A percentile compares a stretch with the other conserved stretches of the same genome.
These are phyloP conservation scores for Candida railenensis DNA, from an alignment of 805 yeast species.

Conservation along the genomic window DNA sequence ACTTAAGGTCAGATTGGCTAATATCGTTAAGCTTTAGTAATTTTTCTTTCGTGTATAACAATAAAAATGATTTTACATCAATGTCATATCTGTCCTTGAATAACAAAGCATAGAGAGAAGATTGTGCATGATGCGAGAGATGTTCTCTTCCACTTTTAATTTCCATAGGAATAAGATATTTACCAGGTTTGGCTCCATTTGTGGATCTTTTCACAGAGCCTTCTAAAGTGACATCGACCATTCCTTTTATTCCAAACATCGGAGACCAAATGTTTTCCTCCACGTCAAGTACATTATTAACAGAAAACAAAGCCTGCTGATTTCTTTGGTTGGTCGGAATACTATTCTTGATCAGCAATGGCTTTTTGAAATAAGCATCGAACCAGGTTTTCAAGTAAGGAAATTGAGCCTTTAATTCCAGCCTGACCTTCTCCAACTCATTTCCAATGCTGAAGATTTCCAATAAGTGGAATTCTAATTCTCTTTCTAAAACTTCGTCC, in stretches of 20 bases:
- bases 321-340: slow-evolving; percentile 25
- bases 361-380: slow-evolving; percentile 36
- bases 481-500: slow-evolving; percentile 32
- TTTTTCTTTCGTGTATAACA: slow-evolving; percentile 70
- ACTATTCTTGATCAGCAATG: slow-evolving; percentile 11
- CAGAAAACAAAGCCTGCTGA: slow-evolving; percentile 45
- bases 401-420: slow-evolving; percentile 46
- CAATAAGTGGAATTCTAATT: slow-evolving; percentile 44
- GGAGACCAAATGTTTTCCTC: slow-evolving; percentile 96
- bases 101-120: slow-evolving; percentile 74
- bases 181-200: slow-evolving; percentile 28
- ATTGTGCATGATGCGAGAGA: slow-evolving; percentile 80
- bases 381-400: slow-evolving; percentile 56
- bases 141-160: slow-evolving; percentile 80
- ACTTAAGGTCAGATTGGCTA: slow-evolving; percentile 55
- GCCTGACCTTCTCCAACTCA: slow-evolving; percentile 41
- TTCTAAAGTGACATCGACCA: slow-evolving; percentile 83
- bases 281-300: slow-evolving; percentile 69
- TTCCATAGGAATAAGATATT: slow-evolving; percentile 74
- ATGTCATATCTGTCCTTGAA: slow-evolving; percentile 77
- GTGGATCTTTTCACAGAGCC: slow-evolving; percentile 42
- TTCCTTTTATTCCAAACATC: slow-evolving; percentile 82
- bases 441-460: slow-evolving; percentile 58
- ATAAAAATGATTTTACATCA: slow-evolving; percentile 59
- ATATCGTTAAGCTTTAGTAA: slow-evolving; percentile 56